Base-by-base conservation (phyloP, 164 flowering plant species). In the Vitis amurensis region DNA sequence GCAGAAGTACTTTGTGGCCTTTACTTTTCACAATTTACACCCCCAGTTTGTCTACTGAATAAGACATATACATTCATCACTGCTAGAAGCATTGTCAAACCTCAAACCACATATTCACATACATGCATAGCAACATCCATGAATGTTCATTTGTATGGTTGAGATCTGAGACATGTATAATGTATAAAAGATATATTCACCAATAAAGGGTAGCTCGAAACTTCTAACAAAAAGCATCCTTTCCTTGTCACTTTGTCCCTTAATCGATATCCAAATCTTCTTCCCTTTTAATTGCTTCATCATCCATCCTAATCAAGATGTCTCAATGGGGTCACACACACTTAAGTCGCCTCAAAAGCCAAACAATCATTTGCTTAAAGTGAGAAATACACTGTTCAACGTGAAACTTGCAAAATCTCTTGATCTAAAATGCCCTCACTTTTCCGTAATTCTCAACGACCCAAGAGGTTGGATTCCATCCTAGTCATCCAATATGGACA, bases 231-330 rank as follows among this genome's bases (percentile, higher is more conserved):
- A 37, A 37, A 37, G 44, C n/a, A 10, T 55, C 16, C 16, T 9
- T 55, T 4, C 15, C 59, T 19, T 16, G 23, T 57, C 59, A 57
- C 59, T 57, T 57, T 57, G 29, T 57, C 59, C 3, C 59, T 57
- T 57, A 57, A 57, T 57, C 29, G 19, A 57, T 57, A 57, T 17
- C 29, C 59, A 57, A 55, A 16, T 57, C 11, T 57, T 57, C 59
- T 57, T 19, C 59, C 9, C 10, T 56, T 57, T 37, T 37, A 37
- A 37, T 57, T 57, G 59, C 29, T 57, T 19, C 59, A 57, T 57
- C 19, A 16, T 57, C 13, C 2, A 19, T 57, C 4, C 44, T 37
- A 37, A 16, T 57, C 10, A 57, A 16, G 56, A 53, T n/a, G n/a
- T 53, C 15, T 13, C n/a, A 53, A 53, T 53, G 56, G 56, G 56